phyloP scores from a whole-genome alignment of 2,329 filamentous ascomycete species.

The Decorospora gaudefroyi region DNA sequence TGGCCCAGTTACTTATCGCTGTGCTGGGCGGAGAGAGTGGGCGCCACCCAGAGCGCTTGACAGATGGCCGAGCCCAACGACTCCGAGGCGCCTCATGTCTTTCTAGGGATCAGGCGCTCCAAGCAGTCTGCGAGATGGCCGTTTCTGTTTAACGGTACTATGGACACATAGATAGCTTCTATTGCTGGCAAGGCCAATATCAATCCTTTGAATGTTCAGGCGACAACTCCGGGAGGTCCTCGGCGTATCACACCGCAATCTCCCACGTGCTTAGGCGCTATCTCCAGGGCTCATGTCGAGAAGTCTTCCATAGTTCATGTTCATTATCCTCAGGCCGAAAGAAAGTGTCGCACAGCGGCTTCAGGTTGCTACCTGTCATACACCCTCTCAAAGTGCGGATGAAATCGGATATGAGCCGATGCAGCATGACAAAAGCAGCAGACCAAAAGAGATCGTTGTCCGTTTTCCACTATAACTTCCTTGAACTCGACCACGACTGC shows the following conservation, averaged over 20 bases:
- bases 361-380: constrained; percentile 2
- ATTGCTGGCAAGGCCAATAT: too few relatives aligned
- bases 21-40: constrained; percentile 17
- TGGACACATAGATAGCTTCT: too few relatives aligned
- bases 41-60: constrained; percentile 25
- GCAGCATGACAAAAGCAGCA: too few relatives aligned
- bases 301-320: background rate
- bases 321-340: background rate
- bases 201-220: background rate
- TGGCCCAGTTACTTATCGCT: constrained; percentile 6
- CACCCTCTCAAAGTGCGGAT: too few relatives aligned
- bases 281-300: background rate
- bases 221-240: background rate
- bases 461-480: too few relatives aligned
- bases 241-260: background rate
- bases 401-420: too few relatives aligned
- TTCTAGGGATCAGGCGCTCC: constrained; percentile 12
- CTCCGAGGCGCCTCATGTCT: too few relatives aligned
- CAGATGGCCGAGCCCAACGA: constrained; percentile 24
- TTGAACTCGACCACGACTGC: too few relatives aligned
- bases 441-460: too few relatives aligned
- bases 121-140: background rate
- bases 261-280: background rate
- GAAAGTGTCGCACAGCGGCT: constrained; percentile 1
- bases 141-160: too few relatives aligned